Conservation (phyloP, 1,284 basidiomycete genomes). For the Cystobasidium pallidum region DNA sequence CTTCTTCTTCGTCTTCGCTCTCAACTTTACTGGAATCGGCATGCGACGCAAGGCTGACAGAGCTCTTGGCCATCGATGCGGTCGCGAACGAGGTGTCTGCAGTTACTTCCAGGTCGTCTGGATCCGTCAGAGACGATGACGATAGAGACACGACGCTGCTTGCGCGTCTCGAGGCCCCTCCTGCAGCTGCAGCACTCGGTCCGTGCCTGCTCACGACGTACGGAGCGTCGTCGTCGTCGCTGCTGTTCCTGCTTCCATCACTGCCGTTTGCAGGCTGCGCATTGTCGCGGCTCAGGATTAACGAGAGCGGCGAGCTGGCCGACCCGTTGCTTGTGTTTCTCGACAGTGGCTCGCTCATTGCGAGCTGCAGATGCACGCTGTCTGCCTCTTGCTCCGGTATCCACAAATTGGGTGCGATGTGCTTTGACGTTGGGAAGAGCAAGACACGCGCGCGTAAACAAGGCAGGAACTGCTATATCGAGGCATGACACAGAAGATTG, state of each 20-base stretch:
- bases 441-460: constrained; percentile 13
- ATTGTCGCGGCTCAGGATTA: constrained; percentile 5
- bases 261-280: background rate
- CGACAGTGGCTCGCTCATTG: background rate
- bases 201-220: constrained; percentile 12
- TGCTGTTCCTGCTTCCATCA: background rate
- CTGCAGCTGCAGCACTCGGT: background rate
- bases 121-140: constrained; percentile 36
- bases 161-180: background rate
- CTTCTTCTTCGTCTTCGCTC: constrained; percentile 18
- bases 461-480: too few relatives aligned
- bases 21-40: background rate
- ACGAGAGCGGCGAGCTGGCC: constrained; percentile 13
- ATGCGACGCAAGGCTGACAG: constrained; percentile 11
- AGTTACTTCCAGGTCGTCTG: constrained; percentile 33
- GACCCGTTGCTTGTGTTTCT: constrained; percentile 4
- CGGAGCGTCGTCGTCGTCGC: background rate
- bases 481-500: too few relatives aligned
- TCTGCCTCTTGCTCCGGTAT: background rate
- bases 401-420: background rate
- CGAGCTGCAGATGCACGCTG: background rate
- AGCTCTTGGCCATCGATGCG: constrained; percentile 2
- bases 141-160: constrained; percentile 26
- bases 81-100: constrained; percentile 5
- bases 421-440: background rate